Evolutionary conservation across 192 early-diverging fungal species (phyloP).

Genomic region (Chytriomyces sp.): DNA sequence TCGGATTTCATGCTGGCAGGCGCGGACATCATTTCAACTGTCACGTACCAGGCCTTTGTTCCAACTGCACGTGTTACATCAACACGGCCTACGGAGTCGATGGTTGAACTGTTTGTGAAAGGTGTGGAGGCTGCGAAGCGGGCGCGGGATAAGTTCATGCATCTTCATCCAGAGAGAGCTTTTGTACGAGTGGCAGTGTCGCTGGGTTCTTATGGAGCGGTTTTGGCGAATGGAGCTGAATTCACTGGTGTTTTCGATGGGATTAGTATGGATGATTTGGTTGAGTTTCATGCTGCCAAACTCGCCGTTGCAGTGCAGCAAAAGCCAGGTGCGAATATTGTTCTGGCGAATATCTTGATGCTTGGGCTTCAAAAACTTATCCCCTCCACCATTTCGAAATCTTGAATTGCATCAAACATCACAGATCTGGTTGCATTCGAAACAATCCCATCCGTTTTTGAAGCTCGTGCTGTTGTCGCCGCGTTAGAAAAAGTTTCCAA

Average conservation of each 20-base stretch:
- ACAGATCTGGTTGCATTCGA: conserved; percentile 72
- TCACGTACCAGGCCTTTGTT: conserved; percentile 24
- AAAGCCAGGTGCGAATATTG: conserved; percentile 22
- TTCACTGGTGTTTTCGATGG: conserved; percentile 68
- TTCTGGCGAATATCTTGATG: background rate
- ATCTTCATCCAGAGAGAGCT: conserved; percentile 8
- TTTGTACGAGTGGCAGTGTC: conserved; percentile 57
- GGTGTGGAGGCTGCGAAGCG: conserved; percentile 10
- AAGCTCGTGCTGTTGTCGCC: conserved; percentile 56
- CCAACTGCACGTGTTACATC: conserved; percentile 10
- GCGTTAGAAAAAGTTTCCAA: conserved; percentile 20
- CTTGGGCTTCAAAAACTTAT: background rate
- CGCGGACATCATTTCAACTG: conserved; percentile 26
- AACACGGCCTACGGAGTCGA: background rate
- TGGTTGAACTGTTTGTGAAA: background rate
- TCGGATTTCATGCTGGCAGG: conserved; percentile 9
- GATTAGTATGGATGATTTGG: conserved; percentile 43
- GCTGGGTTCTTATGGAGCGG: conserved; percentile 71
- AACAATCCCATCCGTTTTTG: conserved; percentile 67
- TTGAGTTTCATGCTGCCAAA: conserved; percentile 60
- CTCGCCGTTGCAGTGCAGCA: conserved; percentile 38
- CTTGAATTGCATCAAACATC: background rate
- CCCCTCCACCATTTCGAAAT: conserved; percentile 10
- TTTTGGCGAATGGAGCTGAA: conserved; percentile 66
- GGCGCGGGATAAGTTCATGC: background rate